Evolutionary conservation across 2,329 filamentous ascomycete species (phyloP), one percentile per base, ranked within the genome.

Genomic region (Aspergillus fumigatiaffinis): DNA sequence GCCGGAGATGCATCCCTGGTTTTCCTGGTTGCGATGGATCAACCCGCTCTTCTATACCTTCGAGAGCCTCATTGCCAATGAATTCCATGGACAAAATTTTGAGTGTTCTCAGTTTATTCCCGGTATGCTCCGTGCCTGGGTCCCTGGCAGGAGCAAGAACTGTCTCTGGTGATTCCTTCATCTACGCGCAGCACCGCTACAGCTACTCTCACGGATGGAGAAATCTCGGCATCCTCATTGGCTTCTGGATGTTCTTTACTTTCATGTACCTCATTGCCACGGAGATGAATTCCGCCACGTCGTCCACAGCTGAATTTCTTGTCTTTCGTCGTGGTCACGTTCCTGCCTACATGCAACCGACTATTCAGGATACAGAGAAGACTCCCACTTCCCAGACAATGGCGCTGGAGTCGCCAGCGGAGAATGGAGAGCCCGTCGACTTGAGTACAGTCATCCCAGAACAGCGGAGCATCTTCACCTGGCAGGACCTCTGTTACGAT

Each of bases 211-310:
- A 89, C 59, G 76, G 83, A 3, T 88, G 86, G 86, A 76, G 87
- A 9, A 90, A 91, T 66, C 80, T 89, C 57, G 88, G 87, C 1
- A 88, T 91, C 55, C 69, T 90, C 1, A 68, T 87, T 17, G 87
- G 71, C 0, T 89, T 90, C 71, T 72, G 87, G 52, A 63, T 89
- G 29, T 83, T 80, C 55, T 90, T 90, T 74, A 82, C 87, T 74
- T 57, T 72, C 3, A 63, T 87, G 1, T 90, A 91, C 72, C 82
- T 90, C 52, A 49, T 83, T 17, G 83, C 84, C 0, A 81, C 82
- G 0, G 88, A 91, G 66, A 62, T 88, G 63, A 89, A 89, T 71
- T 86, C 87, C 0, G 78, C 82, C 1, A 84, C 82, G 0, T 76
- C 78, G 1, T 88, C 84, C 52, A 86, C 82, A 1, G 88, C 86